Evolutionary conservation across 225 moss, liverwort and hornwort species (phyloP).

Genomic region (Physcomitrellopsis africana): DNA sequence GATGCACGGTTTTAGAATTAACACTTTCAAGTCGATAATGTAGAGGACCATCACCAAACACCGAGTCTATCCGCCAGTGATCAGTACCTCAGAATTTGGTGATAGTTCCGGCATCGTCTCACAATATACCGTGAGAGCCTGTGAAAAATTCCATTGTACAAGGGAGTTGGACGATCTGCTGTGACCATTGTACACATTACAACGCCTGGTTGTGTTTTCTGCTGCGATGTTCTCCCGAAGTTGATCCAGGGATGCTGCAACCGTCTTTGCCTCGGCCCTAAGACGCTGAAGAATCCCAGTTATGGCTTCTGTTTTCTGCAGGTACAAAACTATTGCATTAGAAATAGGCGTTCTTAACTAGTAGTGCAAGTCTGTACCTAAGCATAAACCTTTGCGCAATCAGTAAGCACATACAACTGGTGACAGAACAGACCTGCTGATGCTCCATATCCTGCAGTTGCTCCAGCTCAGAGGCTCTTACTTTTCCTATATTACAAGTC

Average conservation of each 20-base stretch:
- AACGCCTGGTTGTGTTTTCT: conserved; percentile 6
- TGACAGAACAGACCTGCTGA: conserved; percentile 36
- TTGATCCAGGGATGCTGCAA: conserved; percentile 32
- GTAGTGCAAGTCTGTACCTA: too few species aligned
- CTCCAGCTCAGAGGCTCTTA: conserved; percentile 19
- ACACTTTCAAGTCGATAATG: too few species aligned
- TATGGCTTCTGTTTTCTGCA: conserved; percentile 46
- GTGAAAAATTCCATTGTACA: not conserved
- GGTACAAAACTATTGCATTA: conserved; percentile 2
- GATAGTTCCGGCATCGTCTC: not conserved
- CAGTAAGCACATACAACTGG: too few species aligned
- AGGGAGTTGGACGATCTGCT: not conserved
- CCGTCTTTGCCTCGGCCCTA: conserved; percentile 29
- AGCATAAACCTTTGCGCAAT: too few species aligned
- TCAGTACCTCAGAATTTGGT: not conserved
- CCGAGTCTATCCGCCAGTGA: not conserved
- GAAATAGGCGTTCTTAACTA: too few species aligned
- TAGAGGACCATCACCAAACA: not conserved
- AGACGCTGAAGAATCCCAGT: conserved; percentile 25
- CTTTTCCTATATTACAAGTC: conserved; percentile 19
- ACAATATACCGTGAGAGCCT: not conserved
- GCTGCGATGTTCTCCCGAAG: conserved; percentile 18
- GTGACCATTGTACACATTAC: not conserved
- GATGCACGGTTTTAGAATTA: too few species aligned
- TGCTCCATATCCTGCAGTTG: conserved; percentile 34